Evolutionary conservation across 2,329 filamentous ascomycete species (phyloP).

Genomic region (Lithohypha guttulata): DNA sequence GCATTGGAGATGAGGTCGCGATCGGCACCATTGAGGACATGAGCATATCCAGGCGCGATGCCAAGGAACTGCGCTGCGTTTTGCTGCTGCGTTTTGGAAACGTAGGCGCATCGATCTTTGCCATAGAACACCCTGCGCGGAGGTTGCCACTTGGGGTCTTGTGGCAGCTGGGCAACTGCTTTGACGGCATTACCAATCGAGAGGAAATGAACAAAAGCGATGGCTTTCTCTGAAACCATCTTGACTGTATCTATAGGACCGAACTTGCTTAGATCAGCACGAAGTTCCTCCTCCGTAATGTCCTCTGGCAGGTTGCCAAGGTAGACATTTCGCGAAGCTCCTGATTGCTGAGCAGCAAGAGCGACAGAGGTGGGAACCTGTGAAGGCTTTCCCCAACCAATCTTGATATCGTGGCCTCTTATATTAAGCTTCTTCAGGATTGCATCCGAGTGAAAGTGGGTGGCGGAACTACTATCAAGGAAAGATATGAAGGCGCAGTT

Average conservation of each 20-base stretch:
- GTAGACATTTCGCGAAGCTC: conserved; percentile 93
- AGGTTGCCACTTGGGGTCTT: conserved; percentile 93
- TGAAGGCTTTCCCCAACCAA: conserved; percentile 97
- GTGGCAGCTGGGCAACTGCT: conserved; percentile 87
- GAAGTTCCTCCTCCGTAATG: conserved; percentile 78
- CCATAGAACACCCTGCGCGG: conserved; percentile 96
- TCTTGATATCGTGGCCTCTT: conserved; percentile 98
- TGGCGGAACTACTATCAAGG: conserved; percentile 91
- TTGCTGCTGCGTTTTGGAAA: conserved; percentile 98
- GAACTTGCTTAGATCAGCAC: conserved; percentile 91
- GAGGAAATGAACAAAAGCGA: conserved; percentile 94
- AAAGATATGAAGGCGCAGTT: conserved; percentile 99
- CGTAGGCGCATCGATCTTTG: conserved; percentile 95
- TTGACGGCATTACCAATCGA: conserved; percentile 98
- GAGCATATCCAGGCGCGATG: conserved; percentile 90
- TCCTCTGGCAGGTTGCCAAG: conserved; percentile 88
- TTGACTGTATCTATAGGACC: conserved; percentile 95
- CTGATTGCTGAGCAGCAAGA: conserved; percentile 94
- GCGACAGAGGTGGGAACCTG: conserved; percentile 95
- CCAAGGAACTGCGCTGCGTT: conserved; percentile 97
- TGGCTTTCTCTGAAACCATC: conserved; percentile 93
- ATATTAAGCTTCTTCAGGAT: conserved; percentile 99
- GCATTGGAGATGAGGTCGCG: conserved; percentile 94
- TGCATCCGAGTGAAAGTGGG: conserved; percentile 97
- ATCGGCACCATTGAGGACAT: conserved; percentile 91